Evolutionary conservation across 148 eudicot species (phyloP).

Genomic region (Arbutus unedo): DNA sequence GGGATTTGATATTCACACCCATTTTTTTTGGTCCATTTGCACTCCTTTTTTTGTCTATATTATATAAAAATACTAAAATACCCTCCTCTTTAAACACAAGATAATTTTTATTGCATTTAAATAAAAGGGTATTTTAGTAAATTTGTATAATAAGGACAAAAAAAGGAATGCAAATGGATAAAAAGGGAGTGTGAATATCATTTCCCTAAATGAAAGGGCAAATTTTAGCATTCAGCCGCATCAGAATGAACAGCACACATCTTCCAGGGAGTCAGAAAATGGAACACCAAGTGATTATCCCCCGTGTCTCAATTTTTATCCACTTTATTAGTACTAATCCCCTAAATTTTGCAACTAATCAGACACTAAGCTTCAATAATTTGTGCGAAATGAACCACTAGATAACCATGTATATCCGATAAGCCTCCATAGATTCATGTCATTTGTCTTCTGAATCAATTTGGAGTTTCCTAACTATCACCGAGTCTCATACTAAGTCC

Average conservation of each 20-base stretch:
- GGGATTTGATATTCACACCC: too few species aligned
- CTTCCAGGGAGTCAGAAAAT: neutral
- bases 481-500: conserved; percentile 18
- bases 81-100: too few species aligned
- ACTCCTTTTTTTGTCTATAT: too few species aligned
- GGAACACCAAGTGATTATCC: neutral
- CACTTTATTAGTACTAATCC: neutral
- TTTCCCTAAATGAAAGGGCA: too few species aligned
- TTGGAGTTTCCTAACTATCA: conserved; percentile 33
- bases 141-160: too few species aligned
- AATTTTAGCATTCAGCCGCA: neutral
- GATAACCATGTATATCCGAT: neutral
- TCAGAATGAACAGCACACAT: neutral
- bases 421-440: neutral
- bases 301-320: neutral
- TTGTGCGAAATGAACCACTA: neutral
- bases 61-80: too few species aligned
- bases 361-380: neutral
- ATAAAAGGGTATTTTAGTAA: too few species aligned
- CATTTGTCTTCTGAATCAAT: conserved; percentile 44
- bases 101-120: too few species aligned
- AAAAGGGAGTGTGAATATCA: too few species aligned
- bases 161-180: too few species aligned
- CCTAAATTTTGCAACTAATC: neutral
- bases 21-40: too few species aligned